Percentiles rank a stretch among this genome's conserved stretches.
Conservation (phyloP, 768 basidiomycete genomes). For the Macrolepiota dolichaula region DNA sequence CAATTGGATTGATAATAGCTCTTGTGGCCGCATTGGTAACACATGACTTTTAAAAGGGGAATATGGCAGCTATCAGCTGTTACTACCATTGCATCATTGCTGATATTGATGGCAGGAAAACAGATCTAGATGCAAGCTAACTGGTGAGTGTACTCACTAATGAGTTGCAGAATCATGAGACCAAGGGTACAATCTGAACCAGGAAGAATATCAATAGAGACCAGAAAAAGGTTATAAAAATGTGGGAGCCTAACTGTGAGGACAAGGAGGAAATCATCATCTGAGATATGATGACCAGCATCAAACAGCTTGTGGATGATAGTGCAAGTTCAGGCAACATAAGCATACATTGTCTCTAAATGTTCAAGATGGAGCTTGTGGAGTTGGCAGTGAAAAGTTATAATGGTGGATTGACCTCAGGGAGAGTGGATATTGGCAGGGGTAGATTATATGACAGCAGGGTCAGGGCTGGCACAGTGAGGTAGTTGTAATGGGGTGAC, state of each 20-base stretch:
- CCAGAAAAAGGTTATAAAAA: slow-evolving; percentile 4
- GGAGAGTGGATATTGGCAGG: not conserved
- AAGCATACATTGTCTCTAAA: not conserved
- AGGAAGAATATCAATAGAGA: not conserved
- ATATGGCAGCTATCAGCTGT: no score
- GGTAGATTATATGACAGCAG: not conserved
- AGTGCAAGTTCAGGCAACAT: not conserved
- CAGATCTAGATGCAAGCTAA: no score
- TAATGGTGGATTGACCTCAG: not conserved
- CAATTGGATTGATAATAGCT: no score
- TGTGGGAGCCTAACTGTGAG: slow-evolving; percentile 1
- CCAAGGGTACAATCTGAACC: not conserved
- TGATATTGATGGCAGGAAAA: no score
- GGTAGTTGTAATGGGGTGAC: no score
- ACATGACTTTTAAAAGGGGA: no score
- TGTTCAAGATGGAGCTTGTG: slow-evolving; percentile 1
- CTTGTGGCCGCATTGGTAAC: no score
- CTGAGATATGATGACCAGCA: no score
- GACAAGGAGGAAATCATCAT: not conserved
- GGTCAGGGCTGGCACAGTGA: no score
- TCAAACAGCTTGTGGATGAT: no score
- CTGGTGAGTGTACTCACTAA: not conserved
- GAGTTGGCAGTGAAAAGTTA: not conserved
- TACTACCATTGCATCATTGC: no score
- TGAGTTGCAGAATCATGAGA: not conserved